These are phyloP conservation scores for Phaeoacremonium minimum DNA, from an alignment of 2,329 filamentous ascomycete genomes.

Conservation along the genomic window DNA sequence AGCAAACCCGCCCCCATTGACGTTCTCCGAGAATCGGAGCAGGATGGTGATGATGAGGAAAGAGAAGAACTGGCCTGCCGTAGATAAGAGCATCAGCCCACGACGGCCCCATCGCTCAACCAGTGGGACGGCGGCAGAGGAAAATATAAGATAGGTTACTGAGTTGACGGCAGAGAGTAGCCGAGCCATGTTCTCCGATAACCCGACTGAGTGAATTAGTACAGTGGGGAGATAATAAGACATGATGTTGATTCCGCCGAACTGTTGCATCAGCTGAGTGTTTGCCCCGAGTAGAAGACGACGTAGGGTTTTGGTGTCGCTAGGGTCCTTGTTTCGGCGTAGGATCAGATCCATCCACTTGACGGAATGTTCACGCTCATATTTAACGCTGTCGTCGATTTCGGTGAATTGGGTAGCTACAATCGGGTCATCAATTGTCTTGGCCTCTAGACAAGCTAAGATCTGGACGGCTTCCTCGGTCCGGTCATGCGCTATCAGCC, in stretches of 20 bases:
- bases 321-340: not conserved
- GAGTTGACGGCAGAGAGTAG: conserved; percentile 45
- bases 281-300: conserved; percentile 45
- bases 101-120: conserved; percentile 41
- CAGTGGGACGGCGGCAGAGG: conserved; percentile 17
- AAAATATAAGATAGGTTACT: conserved; percentile 22
- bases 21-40: conserved; percentile 33
- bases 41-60: conserved; percentile 47
- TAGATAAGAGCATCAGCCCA: conserved; percentile 52
- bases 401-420: conserved; percentile 5
- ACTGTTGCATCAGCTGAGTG: conserved; percentile 22
- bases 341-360: not conserved
- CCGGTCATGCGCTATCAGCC: not conserved
- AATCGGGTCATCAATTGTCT: conserved; percentile 5
- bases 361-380: not conserved
- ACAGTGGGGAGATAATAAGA: conserved; percentile 39
- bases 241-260: conserved; percentile 30
- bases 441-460: conserved; percentile 7
- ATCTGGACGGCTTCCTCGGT: conserved; percentile 9
- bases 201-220: conserved; percentile 45
- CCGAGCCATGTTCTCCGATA: conserved; percentile 42
- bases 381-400: not conserved
- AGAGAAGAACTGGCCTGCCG: conserved; percentile 45
- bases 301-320: conserved; percentile 26
- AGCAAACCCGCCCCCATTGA: conserved; percentile 7